phyloP scores from a whole-genome alignment of 1,284 basidiomycete species.

The Veloboletus limbatus region DNA sequence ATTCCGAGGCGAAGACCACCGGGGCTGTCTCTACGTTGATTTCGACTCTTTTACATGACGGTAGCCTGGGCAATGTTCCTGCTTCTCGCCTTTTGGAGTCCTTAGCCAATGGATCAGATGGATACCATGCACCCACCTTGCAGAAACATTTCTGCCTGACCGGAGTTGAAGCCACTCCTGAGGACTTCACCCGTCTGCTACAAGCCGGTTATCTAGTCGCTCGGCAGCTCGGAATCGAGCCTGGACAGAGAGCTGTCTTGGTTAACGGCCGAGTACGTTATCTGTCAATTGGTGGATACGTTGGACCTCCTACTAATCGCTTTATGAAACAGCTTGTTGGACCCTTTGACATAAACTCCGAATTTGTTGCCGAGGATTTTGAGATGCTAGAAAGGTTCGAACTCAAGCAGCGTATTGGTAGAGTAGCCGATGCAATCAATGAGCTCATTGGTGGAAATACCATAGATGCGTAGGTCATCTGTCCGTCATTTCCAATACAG shows the following conservation, averaged over 20 bases:
- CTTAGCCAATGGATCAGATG: conserved; percentile 1
- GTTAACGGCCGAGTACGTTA: conserved; percentile 77
- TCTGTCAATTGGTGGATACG: background rate
- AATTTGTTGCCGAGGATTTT: conserved; percentile 70
- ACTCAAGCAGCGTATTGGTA: conserved; percentile 61
- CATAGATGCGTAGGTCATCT: conserved; percentile 44
- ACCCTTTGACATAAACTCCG: conserved; percentile 46
- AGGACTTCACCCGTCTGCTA: conserved; percentile 22
- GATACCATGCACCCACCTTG: background rate
- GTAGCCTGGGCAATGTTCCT: conserved; percentile 10
- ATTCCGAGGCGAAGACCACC: conserved; percentile 38
- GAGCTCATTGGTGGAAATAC: conserved; percentile 46
- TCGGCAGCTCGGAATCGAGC: conserved; percentile 52
- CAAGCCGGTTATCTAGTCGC: conserved; percentile 45
- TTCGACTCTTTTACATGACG: conserved; percentile 15
- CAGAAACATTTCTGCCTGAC: conserved; percentile 41
- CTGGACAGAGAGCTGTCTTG: conserved; percentile 61
- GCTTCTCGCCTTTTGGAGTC: conserved; percentile 21
- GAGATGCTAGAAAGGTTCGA: conserved; percentile 70
- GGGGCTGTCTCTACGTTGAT: conserved; percentile 14
- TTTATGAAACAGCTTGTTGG: conserved; percentile 55
- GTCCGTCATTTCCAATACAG: background rate
- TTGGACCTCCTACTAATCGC: background rate
- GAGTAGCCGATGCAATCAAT: conserved; percentile 64
- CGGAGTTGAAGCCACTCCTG: conserved; percentile 37